Conservation (phyloP, 345 rosid species). For the rapeseed (Brassica napus) region DNA sequence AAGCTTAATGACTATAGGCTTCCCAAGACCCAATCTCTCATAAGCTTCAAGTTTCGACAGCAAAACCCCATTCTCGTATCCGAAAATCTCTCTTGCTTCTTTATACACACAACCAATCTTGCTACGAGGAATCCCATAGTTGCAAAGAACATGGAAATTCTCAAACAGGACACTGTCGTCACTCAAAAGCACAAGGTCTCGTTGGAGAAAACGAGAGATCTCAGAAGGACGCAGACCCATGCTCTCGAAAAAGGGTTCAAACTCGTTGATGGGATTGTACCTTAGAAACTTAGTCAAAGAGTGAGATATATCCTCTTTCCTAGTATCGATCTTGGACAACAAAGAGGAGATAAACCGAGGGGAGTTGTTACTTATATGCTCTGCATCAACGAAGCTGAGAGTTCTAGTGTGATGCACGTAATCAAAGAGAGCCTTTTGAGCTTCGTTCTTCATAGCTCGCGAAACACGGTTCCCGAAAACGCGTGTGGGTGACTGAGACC, state of each 20-base stretch:
- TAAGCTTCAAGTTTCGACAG: constrained; percentile 53
- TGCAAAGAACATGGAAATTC: constrained; percentile 65
- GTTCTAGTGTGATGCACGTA: constrained; percentile 66
- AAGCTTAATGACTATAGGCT: constrained; percentile 45
- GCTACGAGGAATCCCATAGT: constrained; percentile 58
- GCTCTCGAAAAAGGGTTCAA: constrained; percentile 87
- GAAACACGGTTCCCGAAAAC: constrained; percentile 35
- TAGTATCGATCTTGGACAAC: constrained; percentile 39
- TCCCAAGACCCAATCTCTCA: constrained; percentile 61
- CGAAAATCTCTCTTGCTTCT: constrained; percentile 59
- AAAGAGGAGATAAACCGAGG: constrained; percentile 51
- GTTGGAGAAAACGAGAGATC: constrained; percentile 47
- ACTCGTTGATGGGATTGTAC: constrained; percentile 82
- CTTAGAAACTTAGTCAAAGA: constrained; percentile 54
- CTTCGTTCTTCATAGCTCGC: constrained; percentile 40
- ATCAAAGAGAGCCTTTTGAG: constrained; percentile 68
- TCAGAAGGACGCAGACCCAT: constrained; percentile 61
- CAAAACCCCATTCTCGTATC: constrained; percentile 53
- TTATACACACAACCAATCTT: constrained; percentile 62
- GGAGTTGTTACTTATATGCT: constrained; percentile 66
- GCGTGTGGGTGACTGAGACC: constrained; percentile 37
- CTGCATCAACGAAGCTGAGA: constrained; percentile 62
- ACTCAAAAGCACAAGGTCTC: constrained; percentile 54
- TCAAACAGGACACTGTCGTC: constrained; percentile 64
- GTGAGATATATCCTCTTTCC: constrained; percentile 39